Conservation (phyloP, 2,329 filamentous ascomycete species). For the Aurifilum marmelostoma region DNA sequence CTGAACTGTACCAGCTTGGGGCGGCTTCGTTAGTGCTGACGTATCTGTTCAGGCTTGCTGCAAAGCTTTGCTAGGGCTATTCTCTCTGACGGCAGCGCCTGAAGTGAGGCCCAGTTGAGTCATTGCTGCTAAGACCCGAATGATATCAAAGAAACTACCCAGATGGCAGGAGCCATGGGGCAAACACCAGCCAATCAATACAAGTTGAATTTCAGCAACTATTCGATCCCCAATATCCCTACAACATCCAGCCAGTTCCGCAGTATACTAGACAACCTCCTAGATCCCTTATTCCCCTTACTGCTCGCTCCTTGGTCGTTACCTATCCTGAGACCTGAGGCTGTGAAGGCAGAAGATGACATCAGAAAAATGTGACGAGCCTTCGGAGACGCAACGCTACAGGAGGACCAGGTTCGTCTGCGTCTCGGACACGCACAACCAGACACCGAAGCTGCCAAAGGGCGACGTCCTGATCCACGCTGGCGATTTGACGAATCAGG, state of each 20-base stretch:
- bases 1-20: neutral
- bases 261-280: neutral
- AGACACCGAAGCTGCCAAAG: conserved; percentile 63
- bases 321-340: neutral
- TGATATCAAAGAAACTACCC: neutral
- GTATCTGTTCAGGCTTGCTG: neutral
- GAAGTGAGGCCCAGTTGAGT: neutral
- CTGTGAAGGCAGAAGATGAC: conserved; percentile 13
- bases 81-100: neutral
- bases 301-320: neutral
- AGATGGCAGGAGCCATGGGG: neutral
- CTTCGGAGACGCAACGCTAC: conserved; percentile 29
- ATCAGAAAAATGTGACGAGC: neutral
- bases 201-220: neutral
- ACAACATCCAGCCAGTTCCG: neutral
- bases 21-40: neutral
- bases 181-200: neutral
- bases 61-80: neutral
- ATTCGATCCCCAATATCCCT: neutral
- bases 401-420: conserved; percentile 70
- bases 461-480: conserved; percentile 78
- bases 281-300: neutral
- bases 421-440: conserved; percentile 77
- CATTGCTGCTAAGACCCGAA: neutral
- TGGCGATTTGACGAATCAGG: conserved; percentile 76